Conservation (phyloP, 164 flowering plant species). For the Cinnamomum micranthum region DNA sequence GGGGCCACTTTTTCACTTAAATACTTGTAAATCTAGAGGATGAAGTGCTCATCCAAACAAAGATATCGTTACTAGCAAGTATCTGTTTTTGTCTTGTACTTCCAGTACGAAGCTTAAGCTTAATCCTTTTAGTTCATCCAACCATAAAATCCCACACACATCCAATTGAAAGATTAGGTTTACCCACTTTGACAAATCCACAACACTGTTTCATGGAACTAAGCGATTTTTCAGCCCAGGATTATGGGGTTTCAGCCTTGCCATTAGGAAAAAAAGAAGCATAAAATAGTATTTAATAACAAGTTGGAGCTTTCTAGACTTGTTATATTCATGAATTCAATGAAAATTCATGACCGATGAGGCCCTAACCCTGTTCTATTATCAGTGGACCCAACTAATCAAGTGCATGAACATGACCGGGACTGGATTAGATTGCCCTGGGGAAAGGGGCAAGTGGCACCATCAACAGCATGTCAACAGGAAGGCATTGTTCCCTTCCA, state of each 20-base stretch:
- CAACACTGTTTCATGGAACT: background rate
- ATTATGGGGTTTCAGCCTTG: background rate
- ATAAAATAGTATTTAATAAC: background rate
- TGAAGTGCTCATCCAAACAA: background rate
- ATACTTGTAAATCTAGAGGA: background rate
- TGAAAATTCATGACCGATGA: background rate
- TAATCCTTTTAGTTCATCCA: background rate
- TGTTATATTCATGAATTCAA: constrained; percentile 1
- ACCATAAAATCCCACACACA: background rate
- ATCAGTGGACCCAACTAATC: background rate
- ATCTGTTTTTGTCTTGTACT: background rate
- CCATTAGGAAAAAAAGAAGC: background rate
- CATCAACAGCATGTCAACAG: background rate
- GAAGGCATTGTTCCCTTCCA: constrained; percentile 2
- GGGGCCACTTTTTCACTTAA: background rate
- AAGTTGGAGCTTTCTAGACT: constrained; percentile 5
- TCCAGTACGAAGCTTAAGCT: background rate
- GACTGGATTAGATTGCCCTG: background rate
- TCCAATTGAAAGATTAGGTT: background rate
- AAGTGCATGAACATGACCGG: constrained; percentile 9
- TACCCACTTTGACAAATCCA: background rate
- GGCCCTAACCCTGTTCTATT: background rate
- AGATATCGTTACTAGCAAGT: background rate
- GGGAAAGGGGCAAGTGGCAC: background rate
- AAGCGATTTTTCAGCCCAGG: background rate